phyloP scores from a whole-genome alignment of 2,329 filamentous ascomycete species.

The Nectriaceae sp. region DNA sequence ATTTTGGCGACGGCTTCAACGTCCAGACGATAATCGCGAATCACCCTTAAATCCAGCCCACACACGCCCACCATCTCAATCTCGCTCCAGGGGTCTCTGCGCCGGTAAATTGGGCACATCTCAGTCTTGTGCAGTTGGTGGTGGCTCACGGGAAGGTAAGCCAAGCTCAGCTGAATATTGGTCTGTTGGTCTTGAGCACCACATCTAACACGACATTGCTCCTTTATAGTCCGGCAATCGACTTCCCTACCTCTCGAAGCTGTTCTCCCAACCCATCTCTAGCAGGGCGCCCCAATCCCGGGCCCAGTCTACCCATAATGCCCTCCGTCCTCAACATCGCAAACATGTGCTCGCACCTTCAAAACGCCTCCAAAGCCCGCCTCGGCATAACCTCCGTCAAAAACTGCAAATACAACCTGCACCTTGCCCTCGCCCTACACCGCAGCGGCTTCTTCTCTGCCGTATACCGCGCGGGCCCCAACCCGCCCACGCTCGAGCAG shows the following conservation, averaged over 20 bases:
- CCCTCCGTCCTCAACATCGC: slow-evolving; percentile 67
- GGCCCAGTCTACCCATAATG: slow-evolving; percentile 28
- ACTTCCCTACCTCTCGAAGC: not conserved
- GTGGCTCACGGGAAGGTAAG: slow-evolving; percentile 16
- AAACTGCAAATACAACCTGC: slow-evolving; percentile 78
- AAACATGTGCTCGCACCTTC: slow-evolving; percentile 85
- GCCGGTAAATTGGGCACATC: slow-evolving; percentile 5
- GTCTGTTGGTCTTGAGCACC: no score
- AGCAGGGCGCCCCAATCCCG: not conserved
- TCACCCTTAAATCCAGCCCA: slow-evolving; percentile 7
- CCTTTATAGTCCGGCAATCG: not conserved
- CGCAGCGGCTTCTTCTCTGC: slow-evolving; percentile 79
- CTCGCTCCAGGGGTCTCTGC: slow-evolving; percentile 5
- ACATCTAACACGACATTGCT: not conserved
- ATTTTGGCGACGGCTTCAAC: slow-evolving; percentile 21
- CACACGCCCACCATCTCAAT: slow-evolving; percentile 3
- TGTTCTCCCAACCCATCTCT: not conserved
- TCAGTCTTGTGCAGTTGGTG: not conserved
- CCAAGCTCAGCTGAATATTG: no score
- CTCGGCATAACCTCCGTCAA: slow-evolving; percentile 83
- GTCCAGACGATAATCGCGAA: slow-evolving; percentile 5
- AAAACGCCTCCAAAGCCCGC: slow-evolving; percentile 83
- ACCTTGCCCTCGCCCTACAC: slow-evolving; percentile 75
- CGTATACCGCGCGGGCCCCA: slow-evolving; percentile 70
- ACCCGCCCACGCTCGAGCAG: slow-evolving; percentile 50